phyloP scores from a whole-genome alignment of 768 basidiomycete species.

The Cystofilobasidium ferigula region DNA sequence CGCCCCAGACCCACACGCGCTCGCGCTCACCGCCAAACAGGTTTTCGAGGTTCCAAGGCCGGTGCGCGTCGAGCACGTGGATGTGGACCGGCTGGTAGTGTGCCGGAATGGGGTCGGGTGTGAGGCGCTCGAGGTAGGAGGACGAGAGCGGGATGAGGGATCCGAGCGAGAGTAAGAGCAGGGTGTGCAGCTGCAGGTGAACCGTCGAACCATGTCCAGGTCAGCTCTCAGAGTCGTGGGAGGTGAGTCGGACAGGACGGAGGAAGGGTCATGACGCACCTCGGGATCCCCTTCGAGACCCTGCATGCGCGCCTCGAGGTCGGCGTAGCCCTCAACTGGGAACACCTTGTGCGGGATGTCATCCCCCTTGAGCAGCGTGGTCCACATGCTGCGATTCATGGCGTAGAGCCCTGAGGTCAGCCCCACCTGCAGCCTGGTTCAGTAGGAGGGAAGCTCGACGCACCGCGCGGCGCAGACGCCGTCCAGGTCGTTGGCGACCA shows the following conservation, averaged over 20 bases:
- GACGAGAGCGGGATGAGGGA: slow-evolving; percentile 71
- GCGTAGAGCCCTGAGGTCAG: no score
- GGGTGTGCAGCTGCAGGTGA: slow-evolving; percentile 51
- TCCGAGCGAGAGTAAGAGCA: slow-evolving; percentile 87
- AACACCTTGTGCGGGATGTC: slow-evolving; percentile 82
- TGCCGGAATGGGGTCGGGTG: slow-evolving; percentile 60
- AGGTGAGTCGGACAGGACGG: no score
- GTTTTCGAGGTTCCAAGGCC: slow-evolving; percentile 79
- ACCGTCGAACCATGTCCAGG: no score
- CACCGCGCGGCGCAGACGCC: slow-evolving; percentile 24
- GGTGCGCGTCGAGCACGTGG: slow-evolving; percentile 87
- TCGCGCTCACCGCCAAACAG: slow-evolving; percentile 49
- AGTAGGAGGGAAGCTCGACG: neutral
- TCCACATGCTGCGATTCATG: slow-evolving; percentile 78
- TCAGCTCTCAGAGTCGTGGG: neutral
- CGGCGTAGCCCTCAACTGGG: slow-evolving; percentile 74
- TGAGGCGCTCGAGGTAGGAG: slow-evolving; percentile 36
- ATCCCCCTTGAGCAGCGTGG: slow-evolving; percentile 80
- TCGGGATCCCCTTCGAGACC: slow-evolving; percentile 58
- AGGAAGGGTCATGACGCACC: slow-evolving; percentile 41
- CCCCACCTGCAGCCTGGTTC: no score
- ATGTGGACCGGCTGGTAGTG: slow-evolving; percentile 55
- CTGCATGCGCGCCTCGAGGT: slow-evolving; percentile 55
- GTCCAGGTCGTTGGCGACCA: slow-evolving; percentile 26
- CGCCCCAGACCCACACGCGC: slow-evolving; percentile 83